Conservation (phyloP, 2,329 filamentous ascomycete species). For the Cytospora piceicola region DNA sequence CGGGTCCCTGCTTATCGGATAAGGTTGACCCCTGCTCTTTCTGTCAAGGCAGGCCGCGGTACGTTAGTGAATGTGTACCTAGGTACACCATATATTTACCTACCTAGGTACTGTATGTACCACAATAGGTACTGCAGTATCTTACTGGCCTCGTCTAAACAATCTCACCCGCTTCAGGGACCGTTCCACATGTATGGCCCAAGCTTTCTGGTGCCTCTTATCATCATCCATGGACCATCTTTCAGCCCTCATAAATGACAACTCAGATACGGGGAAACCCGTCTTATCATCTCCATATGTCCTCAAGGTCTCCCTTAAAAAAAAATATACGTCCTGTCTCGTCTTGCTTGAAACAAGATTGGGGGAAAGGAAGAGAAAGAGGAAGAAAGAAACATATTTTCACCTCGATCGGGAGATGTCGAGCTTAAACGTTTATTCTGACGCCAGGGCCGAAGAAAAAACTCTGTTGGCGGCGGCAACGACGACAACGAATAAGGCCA, state of each 20-base stretch:
- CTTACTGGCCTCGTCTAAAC: not conserved
- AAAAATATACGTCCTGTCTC: not conserved
- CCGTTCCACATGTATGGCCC: not conserved
- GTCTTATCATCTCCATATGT: not conserved
- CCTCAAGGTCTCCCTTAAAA: too few species aligned
- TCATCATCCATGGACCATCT: not conserved
- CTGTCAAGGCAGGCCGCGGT: too few species aligned
- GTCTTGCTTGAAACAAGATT: not conserved
- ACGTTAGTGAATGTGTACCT: too few species aligned
- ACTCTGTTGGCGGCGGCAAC: not conserved
- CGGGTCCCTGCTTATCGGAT: not conserved
- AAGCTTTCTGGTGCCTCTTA: not conserved
- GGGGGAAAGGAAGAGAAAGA: too few species aligned
- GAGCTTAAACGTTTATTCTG: not conserved
- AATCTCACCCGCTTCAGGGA: not conserved
- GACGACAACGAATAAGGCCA: slow-evolving; percentile 4
- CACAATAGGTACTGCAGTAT: too few species aligned
- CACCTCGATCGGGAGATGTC: too few species aligned
- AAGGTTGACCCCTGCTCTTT: not conserved
- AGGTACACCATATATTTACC: too few species aligned
- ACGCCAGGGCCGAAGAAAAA: slow-evolving; percentile 1
- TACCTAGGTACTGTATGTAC: too few species aligned
- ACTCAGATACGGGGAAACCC: too few species aligned
- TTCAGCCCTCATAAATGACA: too few species aligned
- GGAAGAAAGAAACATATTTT: too few species aligned